Conservation (phyloP, 2,329 filamentous ascomycete genomes). For the Lachnellula occidentalis region DNA sequence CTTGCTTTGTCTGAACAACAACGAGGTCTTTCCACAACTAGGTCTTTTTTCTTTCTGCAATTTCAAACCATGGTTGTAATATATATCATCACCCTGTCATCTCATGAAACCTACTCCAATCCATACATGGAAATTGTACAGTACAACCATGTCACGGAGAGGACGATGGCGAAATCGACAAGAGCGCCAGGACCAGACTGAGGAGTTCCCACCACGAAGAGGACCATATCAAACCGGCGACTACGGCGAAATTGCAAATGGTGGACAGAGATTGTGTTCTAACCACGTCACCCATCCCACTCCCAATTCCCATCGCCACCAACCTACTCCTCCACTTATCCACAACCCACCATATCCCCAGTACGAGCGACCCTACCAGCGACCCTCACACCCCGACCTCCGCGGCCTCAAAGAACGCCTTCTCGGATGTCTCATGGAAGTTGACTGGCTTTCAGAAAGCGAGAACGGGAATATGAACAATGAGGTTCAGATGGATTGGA, state of each 20-base stretch:
- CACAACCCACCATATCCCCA: too few relatives aligned
- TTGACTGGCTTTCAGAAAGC: not conserved
- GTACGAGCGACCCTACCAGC: too few relatives aligned
- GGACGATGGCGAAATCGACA: not conserved
- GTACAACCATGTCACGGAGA: not conserved
- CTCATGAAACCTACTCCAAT: not conserved
- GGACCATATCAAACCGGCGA: constrained; percentile 7
- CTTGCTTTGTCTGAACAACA: too few relatives aligned
- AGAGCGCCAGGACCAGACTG: not conserved
- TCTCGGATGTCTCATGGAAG: too few relatives aligned
- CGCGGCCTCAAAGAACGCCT: too few relatives aligned
- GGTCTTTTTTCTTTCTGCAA: too few relatives aligned
- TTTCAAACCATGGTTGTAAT: not conserved
- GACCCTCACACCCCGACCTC: too few relatives aligned
- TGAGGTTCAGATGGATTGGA: constrained; percentile 27
- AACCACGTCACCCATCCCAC: too few relatives aligned
- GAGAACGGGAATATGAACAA: constrained; percentile 4
- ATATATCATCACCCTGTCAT: not conserved
- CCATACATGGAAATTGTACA: not conserved
- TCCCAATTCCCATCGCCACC: too few relatives aligned
- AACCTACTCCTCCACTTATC: too few relatives aligned
- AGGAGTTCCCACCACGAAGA: not conserved
- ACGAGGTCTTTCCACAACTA: too few relatives aligned
- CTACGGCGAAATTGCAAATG: not conserved
- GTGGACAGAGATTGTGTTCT: too few relatives aligned